These are phyloP conservation scores for Kurtzmaniella fragi DNA, from an alignment of 805 yeast genomes.

Conservation along the genomic window DNA sequence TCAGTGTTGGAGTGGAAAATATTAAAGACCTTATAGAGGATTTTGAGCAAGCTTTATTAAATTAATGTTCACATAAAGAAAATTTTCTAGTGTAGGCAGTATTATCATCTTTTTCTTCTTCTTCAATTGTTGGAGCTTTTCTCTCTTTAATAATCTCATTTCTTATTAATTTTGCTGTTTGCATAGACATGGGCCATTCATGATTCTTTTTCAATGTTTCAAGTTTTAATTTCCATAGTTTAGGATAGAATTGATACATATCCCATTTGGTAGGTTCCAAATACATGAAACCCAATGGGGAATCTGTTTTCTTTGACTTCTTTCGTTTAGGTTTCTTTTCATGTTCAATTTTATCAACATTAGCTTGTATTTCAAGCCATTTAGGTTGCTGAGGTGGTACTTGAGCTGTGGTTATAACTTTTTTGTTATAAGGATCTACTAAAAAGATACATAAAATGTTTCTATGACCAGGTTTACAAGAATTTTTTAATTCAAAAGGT, in stretches of 20 bases:
- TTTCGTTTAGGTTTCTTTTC: background rate
- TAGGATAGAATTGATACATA: conserved; percentile 2
- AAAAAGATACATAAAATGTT: conserved; percentile 37
- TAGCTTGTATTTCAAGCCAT: conserved; percentile 23
- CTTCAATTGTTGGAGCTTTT: no score
- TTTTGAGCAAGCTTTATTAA: conserved; percentile 50
- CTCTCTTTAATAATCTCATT: conserved; percentile 5
- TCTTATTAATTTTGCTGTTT: conserved; percentile 1
- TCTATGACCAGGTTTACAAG: conserved; percentile 30
- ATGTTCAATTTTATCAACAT: conserved; percentile 7
- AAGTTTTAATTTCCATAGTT: conserved; percentile 2
- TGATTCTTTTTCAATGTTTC: conserved; percentile 3
- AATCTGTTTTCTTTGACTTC: background rate
- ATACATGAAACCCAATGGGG: background rate
- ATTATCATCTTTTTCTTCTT: conserved; percentile 10
- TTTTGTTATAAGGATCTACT: conserved; percentile 29
- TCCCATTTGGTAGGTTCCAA: no score
- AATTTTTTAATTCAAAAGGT: conserved; percentile 31
- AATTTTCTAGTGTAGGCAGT: no score
- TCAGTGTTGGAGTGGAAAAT: conserved; percentile 79
- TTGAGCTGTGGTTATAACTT: conserved; percentile 20
- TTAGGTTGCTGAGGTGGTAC: conserved; percentile 36
- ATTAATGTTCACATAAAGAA: background rate
- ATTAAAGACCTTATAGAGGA: conserved; percentile 73
- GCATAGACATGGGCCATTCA: conserved; percentile 1